Evolutionary conservation across 305 asterid genomes (phyloP), one percentile per base, ranked within the genome.

Genomic region (Plantago coronopus): DNA sequence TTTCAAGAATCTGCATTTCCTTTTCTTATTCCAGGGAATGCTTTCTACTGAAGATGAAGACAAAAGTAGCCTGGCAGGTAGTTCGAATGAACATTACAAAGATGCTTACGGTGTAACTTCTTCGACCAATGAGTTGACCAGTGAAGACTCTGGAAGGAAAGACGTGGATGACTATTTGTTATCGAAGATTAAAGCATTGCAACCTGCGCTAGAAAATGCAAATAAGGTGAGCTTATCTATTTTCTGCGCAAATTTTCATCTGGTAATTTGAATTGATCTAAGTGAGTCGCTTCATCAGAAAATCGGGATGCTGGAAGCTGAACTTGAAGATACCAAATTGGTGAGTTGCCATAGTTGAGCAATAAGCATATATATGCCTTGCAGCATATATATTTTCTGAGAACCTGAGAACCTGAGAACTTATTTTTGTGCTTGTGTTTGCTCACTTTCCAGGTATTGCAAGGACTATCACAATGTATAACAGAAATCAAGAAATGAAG

Each of bases 251-350:
- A 34, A 34, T 7, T 34, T 34, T 34, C 40, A 34, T 46, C 20
- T 46, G 50, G 18, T 46, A 46, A 46, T 46, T 46, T 18, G 7
- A 46, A 46, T 46, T 7, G 40, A 34, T 34, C 40, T 34, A 34
- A 34, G 12, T 27, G 40, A 34, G 12, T 34, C 40, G 7, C 12
- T 16, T 46, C 20, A 46, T 46, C 19, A 46, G 50, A 46, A 46
- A 46, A 46, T 46, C 50, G 50, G 50, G 19, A 46, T 46, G 18
- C 51, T 47, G 22, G 53, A 17, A 47, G 53, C 53, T 2, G 53
- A 47, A 47, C 53, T 47, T 47, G 23, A 47, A 47, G 53, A 47
- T 17, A 47, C 23, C 22, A 47, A 47, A 47, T 47, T 17, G 23
- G 53, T 47, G 22, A 46, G 50, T 46, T 10, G 20, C 17, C 50